Base-by-base conservation (phyloP, 805 yeast genomes). In the Candida verbasci region DNA sequence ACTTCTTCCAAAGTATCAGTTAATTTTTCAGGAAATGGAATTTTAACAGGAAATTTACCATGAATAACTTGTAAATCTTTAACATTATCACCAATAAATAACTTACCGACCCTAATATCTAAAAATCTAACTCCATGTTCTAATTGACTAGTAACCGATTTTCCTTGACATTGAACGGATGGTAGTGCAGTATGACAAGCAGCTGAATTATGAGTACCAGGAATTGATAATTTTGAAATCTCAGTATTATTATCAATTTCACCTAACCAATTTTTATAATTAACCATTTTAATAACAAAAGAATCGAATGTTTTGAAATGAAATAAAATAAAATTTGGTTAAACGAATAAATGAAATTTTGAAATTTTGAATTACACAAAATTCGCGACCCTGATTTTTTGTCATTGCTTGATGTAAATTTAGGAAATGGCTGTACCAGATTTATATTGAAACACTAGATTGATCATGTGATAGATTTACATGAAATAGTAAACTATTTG, bases 121-220 rank as follows among this genome's bases (percentile, higher is more conserved):
- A 84, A 63, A 47, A 82, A 84, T 40, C 93, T 66, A n/a, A 84
- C 82, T 10, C 93, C 93, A 47, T 83, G 66, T 35, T 72, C 58
- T 61, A 84, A 71, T 57, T 84, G 93, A 2, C 73, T 76, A 2
- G 69, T 56, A 34, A 84, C 67, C 1, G 76, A 56, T 6, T 66
- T 74, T 12, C 77, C 82, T 55, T 84, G 93, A 55, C 93, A 84
- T 52, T 78, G 82, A 21, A 84, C 89, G 0, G 86, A 76, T 20
- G 91, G 91, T 31, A 82, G 60, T 2, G 89, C 82, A 6, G 72
- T 62, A 53, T 80, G 80, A 47, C 74, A 77, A 5, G 91, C 91
- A 10, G 83, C 86, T 28, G 86, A 71, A 53, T 84, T 83, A 61
- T 84, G 93, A n/a, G 91, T 83, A n/a, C 93, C 93, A 8, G 91